Conservation (phyloP, 2,329 filamentous ascomycete species). For the Celoporthe dispersa region DNA sequence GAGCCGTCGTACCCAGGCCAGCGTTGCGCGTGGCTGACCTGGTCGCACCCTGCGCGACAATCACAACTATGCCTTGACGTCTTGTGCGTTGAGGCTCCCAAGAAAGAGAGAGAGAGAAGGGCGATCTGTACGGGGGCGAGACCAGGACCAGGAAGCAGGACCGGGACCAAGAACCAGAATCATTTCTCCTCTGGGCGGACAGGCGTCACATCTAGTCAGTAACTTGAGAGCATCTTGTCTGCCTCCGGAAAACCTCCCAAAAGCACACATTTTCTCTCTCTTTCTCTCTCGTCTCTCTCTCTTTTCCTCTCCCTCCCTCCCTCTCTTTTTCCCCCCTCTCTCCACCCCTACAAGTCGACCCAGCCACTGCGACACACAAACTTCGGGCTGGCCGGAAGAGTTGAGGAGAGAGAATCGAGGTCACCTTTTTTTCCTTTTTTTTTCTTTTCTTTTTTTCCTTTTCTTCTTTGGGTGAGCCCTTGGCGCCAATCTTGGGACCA, state of each 20-base stretch:
- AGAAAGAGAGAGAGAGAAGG: background rate
- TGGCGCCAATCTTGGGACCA: background rate
- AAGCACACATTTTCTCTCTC: background rate
- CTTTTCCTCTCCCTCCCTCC: background rate
- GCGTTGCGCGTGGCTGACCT: slow-evolving; percentile 6
- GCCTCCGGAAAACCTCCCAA: background rate
- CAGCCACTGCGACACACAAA: background rate
- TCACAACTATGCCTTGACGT: background rate
- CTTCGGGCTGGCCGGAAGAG: background rate
- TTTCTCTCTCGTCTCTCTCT: background rate
- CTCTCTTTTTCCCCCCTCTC: background rate
- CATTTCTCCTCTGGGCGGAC: background rate
- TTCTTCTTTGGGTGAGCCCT: background rate
- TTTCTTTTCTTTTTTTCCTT: no score
- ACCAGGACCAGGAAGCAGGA: background rate
- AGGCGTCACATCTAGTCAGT: background rate
- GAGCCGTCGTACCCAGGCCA: slow-evolving; percentile 27
- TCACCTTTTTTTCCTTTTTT: background rate
- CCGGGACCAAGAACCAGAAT: background rate
- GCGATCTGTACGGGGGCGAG: background rate
- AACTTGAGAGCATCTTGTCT: background rate
- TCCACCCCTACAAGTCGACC: background rate
- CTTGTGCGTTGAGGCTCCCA: background rate
- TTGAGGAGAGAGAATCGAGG: background rate
- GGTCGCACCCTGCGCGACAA: slow-evolving; percentile 5